These are phyloP conservation scores for Ophiognomonia clavigignenti-juglandacearum DNA, from an alignment of 2,329 filamentous ascomycete species.

Conservation along the genomic window DNA sequence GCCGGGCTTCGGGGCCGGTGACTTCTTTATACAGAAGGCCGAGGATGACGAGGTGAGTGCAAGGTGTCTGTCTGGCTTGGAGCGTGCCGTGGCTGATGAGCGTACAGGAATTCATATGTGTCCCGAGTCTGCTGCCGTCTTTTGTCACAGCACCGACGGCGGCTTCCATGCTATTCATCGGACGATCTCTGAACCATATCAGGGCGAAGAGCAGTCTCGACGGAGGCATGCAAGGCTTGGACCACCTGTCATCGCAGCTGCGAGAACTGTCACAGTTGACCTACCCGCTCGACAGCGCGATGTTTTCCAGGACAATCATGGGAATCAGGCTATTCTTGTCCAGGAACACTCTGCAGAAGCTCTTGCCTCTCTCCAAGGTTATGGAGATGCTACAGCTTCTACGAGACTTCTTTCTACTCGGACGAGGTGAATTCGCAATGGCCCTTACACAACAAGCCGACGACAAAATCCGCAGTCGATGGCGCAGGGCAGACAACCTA, in stretches of 20 bases:
- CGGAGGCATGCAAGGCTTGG: slow-evolving; percentile 43
- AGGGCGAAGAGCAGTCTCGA: slow-evolving; percentile 48
- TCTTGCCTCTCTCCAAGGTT: slow-evolving; percentile 74
- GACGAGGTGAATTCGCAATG: slow-evolving; percentile 86
- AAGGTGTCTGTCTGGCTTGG: slow-evolving; percentile 15
- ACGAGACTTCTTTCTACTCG: slow-evolving; percentile 81
- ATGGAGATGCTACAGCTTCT: slow-evolving; percentile 72
- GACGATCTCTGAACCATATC: slow-evolving; percentile 82
- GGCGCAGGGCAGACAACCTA: slow-evolving; percentile 58
- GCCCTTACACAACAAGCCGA: slow-evolving; percentile 83
- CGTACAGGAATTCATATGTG: slow-evolving; percentile 52
- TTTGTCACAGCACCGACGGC: slow-evolving; percentile 75
- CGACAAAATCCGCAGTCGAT: slow-evolving; percentile 68
- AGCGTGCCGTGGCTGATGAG: neutral
- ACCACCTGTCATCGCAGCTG: slow-evolving; percentile 64
- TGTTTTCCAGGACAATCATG: slow-evolving; percentile 67
- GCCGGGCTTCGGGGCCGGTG: slow-evolving; percentile 69
- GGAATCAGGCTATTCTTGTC: slow-evolving; percentile 78
- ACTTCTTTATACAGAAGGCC: slow-evolving; percentile 74
- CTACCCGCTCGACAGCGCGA: slow-evolving; percentile 69
- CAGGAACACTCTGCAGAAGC: slow-evolving; percentile 73
- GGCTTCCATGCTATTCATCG: slow-evolving; percentile 83
- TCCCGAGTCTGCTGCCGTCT: slow-evolving; percentile 62
- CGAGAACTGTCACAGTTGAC: slow-evolving; percentile 61
- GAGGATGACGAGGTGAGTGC: slow-evolving; percentile 35